Evolutionary conservation across 305 asterid species (phyloP), one percentile per base, ranked within the genome.

Genomic region (Striga hermonthica): DNA sequence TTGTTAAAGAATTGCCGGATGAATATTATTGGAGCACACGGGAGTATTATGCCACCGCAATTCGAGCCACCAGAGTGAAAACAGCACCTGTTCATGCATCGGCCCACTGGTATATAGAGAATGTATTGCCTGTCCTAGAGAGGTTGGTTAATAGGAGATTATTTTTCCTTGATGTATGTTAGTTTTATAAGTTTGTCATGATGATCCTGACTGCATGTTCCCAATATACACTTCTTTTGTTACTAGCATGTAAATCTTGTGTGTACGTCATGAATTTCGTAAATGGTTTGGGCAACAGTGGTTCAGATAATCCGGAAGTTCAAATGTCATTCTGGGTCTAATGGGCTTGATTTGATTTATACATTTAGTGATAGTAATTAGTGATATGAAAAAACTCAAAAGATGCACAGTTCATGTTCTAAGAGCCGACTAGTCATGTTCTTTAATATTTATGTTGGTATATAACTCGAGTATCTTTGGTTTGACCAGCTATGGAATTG

Each of bases 21-120:
- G 98, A 90, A 74, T 86, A 85, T 65, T 82, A 81, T 64, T 94
- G 98, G 99, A 94, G 99, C 91, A 91, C 96, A 5, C 78, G 99
- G 55, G 99, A 94, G 66, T 94, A 91, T 70, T 94, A 91, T 64
- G 95, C 91, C 11, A 72, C 83, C 31, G 99, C 97, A 64, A 83
- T 94, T 79, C 87, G 99, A 72, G 88, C 93, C 48, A 94, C 86
- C 72, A 81, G 99, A 80, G 81, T 94, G 28, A 94, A 94, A 79
- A 81, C 88, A 37, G 97, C 99, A 57, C 95, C 97, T 6, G 91
- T 88, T 70, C 99, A 80, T 81, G 97, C 99, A 74, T 91, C 99
- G 34, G 95, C 95, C 61, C 82, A 91, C 73, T 94, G 99, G 99
- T 94, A 94, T 67, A 68, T 80, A 31, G 98, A 94, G 72, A 91